A percentile compares a stretch with the other conserved stretches of the same genome.
phyloP scores from a whole-genome alignment of 2,329 filamentous ascomycete species.

The Mycosphaerella arachidis region DNA sequence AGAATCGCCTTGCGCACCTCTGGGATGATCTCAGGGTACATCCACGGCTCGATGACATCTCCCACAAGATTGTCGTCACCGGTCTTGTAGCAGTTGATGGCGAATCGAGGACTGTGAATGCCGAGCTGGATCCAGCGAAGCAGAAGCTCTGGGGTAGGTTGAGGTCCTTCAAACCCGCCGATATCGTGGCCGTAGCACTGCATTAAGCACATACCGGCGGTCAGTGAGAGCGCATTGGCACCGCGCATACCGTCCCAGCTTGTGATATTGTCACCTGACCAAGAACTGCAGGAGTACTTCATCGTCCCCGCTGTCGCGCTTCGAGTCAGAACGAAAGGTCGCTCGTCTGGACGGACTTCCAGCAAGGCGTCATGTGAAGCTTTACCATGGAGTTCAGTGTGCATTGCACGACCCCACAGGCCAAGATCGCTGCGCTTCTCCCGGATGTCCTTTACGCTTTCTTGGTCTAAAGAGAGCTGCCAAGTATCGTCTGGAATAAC shows the following conservation, averaged over 20 bases:
- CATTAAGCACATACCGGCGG: constrained; percentile 62
- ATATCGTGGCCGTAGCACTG: constrained; percentile 66
- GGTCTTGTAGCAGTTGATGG: constrained; percentile 77
- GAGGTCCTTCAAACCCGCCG: constrained; percentile 69
- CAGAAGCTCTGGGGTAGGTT: constrained; percentile 65
- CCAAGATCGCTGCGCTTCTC: constrained; percentile 51
- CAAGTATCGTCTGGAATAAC: constrained; percentile 62
- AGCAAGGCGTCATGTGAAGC: constrained; percentile 64
- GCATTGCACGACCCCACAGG: constrained; percentile 64
- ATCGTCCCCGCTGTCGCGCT: constrained; percentile 68
- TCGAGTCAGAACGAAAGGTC: constrained; percentile 66
- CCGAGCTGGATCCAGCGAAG: constrained; percentile 71
- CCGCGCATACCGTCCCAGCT: constrained; percentile 71
- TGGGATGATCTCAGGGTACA: constrained; percentile 64
- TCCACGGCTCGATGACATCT: constrained; percentile 73
- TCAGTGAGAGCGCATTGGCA: constrained; percentile 64
- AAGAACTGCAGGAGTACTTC: constrained; percentile 65
- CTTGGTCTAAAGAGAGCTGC: constrained; percentile 55
- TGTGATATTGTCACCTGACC: constrained; percentile 71
- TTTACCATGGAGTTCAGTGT: constrained; percentile 68
- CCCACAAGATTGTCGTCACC: constrained; percentile 62
- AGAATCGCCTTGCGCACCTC: constrained; percentile 62
- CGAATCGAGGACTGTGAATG: constrained; percentile 64
- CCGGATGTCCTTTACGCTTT: constrained; percentile 31
- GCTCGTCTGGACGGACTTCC: constrained; percentile 53